Base-by-base conservation (phyloP, 2,329 filamentous ascomycete species). In the Trichoderma gracile region DNA sequence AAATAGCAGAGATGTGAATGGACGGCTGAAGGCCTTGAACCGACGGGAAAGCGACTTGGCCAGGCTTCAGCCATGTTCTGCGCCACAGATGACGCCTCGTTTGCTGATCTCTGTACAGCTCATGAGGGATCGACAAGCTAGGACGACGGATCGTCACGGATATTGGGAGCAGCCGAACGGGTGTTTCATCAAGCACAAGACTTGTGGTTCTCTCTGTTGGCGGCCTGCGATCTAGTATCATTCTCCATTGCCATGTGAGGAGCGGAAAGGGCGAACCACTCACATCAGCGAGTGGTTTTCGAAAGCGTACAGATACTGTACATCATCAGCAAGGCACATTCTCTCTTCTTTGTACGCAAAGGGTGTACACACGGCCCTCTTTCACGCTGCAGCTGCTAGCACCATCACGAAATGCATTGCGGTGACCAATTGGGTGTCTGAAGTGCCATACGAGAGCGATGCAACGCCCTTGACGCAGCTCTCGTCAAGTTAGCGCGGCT, bases 11-110 rank as follows among this genome's bases (percentile, higher is more conserved):
- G 33, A 38, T 38, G 12, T 14, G 33, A 4, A 19, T 27, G 15
- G 33, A 21, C 25, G 23, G 33, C 21, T 15, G 33, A 47, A 23
- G 21, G 4, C 7, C 40, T 15, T 60, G 21, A 42, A 30, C 46
- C 33, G 50, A 50, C 42, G 45, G 17, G 50, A 52, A 45, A n/a
- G n/a, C 38, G 30, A 52, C 21, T 23, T 21, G 38, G 27, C 14
- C 9, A 17, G 23, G 21, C 12, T n/a, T 52, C 23, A 47, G 33
- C 33, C 33, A 23, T 23, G n/a, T n/a, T 38, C 14, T 54, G 59
- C 40, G 25, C 40, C 59, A 54, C 21, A 62, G 15, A 62, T 62
- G 59, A 62, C 59, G 59, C 59, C 59, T 53, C 27, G 47, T 46
- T 38, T 62, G 59, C 42, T 49, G 40, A 62, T 62, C 49, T 50